A percentile compares a stretch with the other conserved stretches of the same genome.
Evolutionary conservation across 495 filamentous ascomycete genomes (phyloP).

Genomic region (Rhizodiscina lignyota): DNA sequence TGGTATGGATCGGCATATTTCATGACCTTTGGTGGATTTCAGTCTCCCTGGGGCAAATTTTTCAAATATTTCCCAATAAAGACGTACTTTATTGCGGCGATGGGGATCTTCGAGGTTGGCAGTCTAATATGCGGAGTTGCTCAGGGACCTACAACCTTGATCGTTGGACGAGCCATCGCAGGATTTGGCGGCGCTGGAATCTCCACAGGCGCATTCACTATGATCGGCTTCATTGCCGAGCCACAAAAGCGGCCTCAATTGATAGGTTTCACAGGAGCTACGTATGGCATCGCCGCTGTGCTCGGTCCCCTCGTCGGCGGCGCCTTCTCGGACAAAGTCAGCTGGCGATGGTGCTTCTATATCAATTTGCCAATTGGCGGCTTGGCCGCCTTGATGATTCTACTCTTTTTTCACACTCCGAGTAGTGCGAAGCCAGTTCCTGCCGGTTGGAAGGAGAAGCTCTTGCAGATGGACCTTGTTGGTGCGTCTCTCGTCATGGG

Average conservation of each 20-base stretch:
- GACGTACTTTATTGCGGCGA: slow-evolving; percentile 14
- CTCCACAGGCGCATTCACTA: slow-evolving; percentile 20
- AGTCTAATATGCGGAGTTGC: slow-evolving; percentile 20
- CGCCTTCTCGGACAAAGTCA: neutral
- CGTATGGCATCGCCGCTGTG: neutral
- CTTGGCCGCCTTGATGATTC: neutral
- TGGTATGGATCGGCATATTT: slow-evolving; percentile 23
- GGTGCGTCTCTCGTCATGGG: too few relatives aligned
- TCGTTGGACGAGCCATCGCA: slow-evolving; percentile 20
- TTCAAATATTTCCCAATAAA: slow-evolving; percentile 23
- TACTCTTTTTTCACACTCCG: neutral
- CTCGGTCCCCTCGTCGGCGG: neutral
- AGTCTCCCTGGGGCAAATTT: slow-evolving; percentile 20
- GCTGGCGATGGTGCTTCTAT: neutral
- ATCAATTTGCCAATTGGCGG: slow-evolving; percentile 1
- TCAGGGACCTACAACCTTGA: slow-evolving; percentile 15
- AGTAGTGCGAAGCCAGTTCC: too few relatives aligned
- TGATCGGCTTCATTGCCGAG: slow-evolving; percentile 16
- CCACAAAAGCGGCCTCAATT: too few relatives aligned
- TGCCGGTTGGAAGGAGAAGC: too few relatives aligned
- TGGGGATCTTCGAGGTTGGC: slow-evolving; percentile 22
- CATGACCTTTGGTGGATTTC: slow-evolving; percentile 18
- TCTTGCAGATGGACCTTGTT: too few relatives aligned
- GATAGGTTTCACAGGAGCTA: too few relatives aligned
- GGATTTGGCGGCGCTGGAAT: slow-evolving; percentile 18